Conservation (phyloP, 2,329 filamentous ascomycete species). For the Scortechinia acanthostroma region DNA sequence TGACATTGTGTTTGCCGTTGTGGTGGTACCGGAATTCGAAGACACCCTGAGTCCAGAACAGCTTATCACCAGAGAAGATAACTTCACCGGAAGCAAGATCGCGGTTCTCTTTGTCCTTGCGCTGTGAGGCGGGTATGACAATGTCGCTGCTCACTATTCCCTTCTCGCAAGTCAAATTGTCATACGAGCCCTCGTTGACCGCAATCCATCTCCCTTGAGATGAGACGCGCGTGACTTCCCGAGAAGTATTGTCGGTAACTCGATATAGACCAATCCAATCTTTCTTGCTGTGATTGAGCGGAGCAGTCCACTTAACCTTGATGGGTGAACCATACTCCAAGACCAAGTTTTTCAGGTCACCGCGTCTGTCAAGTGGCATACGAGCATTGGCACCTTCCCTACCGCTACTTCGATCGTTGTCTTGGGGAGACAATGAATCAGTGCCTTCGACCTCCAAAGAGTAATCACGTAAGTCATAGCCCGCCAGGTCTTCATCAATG, state of each 20-base stretch:
- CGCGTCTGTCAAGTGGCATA: constrained; percentile 19
- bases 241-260: constrained; percentile 85
- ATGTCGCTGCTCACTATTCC: constrained; percentile 70
- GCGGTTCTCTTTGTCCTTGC: constrained; percentile 21
- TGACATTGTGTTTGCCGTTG: constrained; percentile 82
- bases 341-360: constrained; percentile 1
- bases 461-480: constrained; percentile 74
- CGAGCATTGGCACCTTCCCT: constrained; percentile 55
- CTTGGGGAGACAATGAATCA: constrained; percentile 36
- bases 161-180: constrained; percentile 66
- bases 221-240: constrained; percentile 75
- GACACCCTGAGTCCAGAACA: constrained; percentile 94
- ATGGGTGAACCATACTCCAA: constrained; percentile 89
- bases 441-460: constrained; percentile 68
- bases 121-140: constrained; percentile 39
- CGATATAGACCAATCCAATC: constrained; percentile 97
- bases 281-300: constrained; percentile 76
- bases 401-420: constrained; percentile 55
- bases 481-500: constrained; percentile 72
- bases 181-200: constrained; percentile 70
- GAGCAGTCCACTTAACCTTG: constrained; percentile 82
- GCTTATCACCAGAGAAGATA: constrained; percentile 81
- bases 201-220: constrained; percentile 87
- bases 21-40: constrained; percentile 98
- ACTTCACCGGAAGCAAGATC: constrained; percentile 74